These are phyloP conservation scores for Termitomyces sp. DNA, from an alignment of 1,284 basidiomycete genomes.

Conservation along the genomic window DNA sequence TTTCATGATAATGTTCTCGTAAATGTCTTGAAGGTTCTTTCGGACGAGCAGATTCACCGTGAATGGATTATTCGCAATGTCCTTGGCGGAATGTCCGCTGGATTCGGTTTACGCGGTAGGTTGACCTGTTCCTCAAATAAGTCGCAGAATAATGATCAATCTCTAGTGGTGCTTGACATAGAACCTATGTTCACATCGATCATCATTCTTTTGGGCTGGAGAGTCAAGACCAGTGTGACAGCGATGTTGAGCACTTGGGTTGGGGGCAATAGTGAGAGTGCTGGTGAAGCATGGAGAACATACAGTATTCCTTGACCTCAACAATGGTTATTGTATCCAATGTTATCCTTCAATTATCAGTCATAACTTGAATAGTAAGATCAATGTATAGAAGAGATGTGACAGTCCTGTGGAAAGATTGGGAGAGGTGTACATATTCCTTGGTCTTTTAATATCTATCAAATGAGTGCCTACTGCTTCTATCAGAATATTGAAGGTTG, in stretches of 20 bases:
- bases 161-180: constrained; percentile 66
- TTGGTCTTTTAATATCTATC: too few relatives aligned
- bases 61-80: constrained; percentile 84
- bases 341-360: not conserved
- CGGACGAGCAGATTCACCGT: constrained; percentile 68
- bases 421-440: too few relatives aligned
- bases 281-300: constrained; percentile 62
- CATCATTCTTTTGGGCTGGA: constrained; percentile 78
- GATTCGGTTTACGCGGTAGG: constrained; percentile 43
- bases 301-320: constrained; percentile 64
- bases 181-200: constrained; percentile 73
- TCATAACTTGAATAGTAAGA: not conserved
- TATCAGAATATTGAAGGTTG: too few relatives aligned
- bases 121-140: constrained; percentile 1
- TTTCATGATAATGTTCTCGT: constrained; percentile 29
- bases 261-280: constrained; percentile 43
- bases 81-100: constrained; percentile 77
- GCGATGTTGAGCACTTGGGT: constrained; percentile 61
- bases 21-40: constrained; percentile 43
- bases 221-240: constrained; percentile 60
- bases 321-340: not conserved
- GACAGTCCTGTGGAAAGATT: too few relatives aligned
- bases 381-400: not conserved
- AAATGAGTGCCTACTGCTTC: too few relatives aligned
- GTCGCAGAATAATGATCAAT: not conserved